Base-by-base conservation (phyloP, 192 early-diverging fungal genomes). In the Backusella parvicylindrica region DNA sequence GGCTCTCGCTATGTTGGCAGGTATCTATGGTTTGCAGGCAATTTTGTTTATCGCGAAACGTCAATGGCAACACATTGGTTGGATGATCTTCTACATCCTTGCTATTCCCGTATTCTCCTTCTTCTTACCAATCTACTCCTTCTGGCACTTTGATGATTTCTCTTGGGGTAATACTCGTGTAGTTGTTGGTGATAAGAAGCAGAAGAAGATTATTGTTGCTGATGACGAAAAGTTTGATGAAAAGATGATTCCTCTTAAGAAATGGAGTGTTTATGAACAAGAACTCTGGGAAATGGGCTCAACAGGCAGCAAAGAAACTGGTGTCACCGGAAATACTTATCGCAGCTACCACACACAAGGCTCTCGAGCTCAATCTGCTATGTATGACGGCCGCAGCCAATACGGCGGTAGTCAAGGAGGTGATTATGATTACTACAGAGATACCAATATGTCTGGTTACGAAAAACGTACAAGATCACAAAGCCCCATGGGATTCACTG, bases 141-240 rank as follows among this genome's bases (percentile, higher is more conserved):
- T 99, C 90, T 97, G 95, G 97, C 95, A 98, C 84, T 95, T 97
- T 89, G 97, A 98, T 75, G 97, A 98, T 77, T 99, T 99, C 79
- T 95, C 94, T 3, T 99, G 97, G 97, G 97, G 97, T 77, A 96
- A 98, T 80, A 99, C 97, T 30, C 92, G 93, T 81, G 88, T 92
- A 23, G 92, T 94, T 0, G 87, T 92, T 2, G 93, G 93, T 43
- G 90, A 92, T 37, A 88, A 89, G 35, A 88, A 84, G 21, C 87
- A 85, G 68, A 88, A 84, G 69, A 90, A 91, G 70, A 85, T 88
- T 31, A 88, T 88, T 77, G 80, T 87, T 26, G 85, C 86, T 21
- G 92, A 92, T 47, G 91, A 93, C 21, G 92, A 94, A 70, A 85
- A 92, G 74, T 97, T 96, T 75, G 92, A 98, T 80, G 95, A 95